These are phyloP conservation scores for Grigorovia jiainica DNA, from an alignment of 805 yeast species.

Conservation along the genomic window DNA sequence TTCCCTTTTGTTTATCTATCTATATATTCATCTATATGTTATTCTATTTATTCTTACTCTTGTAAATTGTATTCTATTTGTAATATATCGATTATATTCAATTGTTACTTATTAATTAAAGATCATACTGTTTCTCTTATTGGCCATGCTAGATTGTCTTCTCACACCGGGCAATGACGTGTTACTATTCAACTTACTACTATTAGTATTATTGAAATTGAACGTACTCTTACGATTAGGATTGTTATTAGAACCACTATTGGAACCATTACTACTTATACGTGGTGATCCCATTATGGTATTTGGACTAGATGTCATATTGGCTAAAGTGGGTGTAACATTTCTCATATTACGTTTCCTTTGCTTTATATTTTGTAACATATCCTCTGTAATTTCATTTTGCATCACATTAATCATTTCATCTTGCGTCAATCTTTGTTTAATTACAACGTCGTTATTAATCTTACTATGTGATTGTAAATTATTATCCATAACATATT, in stretches of 20 bases:
- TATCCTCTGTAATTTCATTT: background rate
- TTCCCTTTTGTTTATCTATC: too few species aligned
- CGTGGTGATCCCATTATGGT: background rate
- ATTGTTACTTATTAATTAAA: background rate
- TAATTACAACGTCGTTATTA: background rate
- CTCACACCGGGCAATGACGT: conserved; percentile 2
- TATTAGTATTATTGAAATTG: background rate
- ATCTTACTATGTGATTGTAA: background rate
- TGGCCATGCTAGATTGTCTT: background rate
- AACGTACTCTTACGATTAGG: background rate
- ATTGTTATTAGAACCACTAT: background rate
- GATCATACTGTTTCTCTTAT: background rate
- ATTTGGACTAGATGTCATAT: background rate
- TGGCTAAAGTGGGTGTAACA: background rate
- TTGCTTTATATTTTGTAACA: background rate
- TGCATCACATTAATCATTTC: background rate
- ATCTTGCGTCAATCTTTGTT: background rate
- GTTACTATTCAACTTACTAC: background rate
- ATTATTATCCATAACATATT: conserved; percentile 13
- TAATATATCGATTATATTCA: background rate
- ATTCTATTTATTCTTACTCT: background rate
- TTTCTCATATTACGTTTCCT: conserved; percentile 1
- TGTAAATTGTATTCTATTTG: too few species aligned
- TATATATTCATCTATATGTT: background rate
- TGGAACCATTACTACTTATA: background rate